phyloP scores from a whole-genome alignment of 2,329 filamentous ascomycete genomes.

The Ceratocystis albifundus region DNA sequence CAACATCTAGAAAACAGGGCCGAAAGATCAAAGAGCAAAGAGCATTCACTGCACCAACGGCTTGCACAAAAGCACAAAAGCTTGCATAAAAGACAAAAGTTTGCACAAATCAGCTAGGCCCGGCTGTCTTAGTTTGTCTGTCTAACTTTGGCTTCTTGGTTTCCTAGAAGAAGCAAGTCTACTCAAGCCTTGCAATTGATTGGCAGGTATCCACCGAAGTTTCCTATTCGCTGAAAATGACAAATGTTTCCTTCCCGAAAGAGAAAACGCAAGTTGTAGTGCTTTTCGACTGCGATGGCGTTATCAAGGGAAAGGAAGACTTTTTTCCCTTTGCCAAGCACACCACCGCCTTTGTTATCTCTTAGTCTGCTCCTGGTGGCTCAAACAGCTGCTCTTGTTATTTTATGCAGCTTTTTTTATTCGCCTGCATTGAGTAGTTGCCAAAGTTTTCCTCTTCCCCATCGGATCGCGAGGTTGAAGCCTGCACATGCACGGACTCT shows the following conservation, averaged over 20 bases:
- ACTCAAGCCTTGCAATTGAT: neutral
- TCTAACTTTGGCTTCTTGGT: neutral
- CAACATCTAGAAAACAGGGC: neutral
- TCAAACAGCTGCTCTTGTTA: neutral
- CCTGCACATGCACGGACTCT: no score
- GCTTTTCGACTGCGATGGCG: slow-evolving; percentile 8
- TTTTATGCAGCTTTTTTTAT: neutral
- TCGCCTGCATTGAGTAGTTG: neutral
- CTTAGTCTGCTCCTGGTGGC: neutral
- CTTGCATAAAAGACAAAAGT: neutral
- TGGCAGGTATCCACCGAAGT: neutral
- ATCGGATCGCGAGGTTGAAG: neutral
- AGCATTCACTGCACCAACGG: neutral
- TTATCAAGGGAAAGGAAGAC: neutral
- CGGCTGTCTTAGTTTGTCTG: neutral
- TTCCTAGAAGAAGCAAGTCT: neutral
- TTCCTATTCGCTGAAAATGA: slow-evolving; percentile 7
- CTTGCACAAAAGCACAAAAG: no score
- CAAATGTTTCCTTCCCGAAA: neutral
- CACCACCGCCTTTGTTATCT: neutral
- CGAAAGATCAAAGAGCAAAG: neutral
- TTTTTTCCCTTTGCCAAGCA: neutral
- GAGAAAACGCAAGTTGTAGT: slow-evolving; percentile 6
- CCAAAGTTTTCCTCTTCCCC: neutral
- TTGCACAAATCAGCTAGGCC: neutral